These are phyloP conservation scores for Metschnikowia peoriensis DNA, from an alignment of 805 yeast species.

Conservation along the genomic window DNA sequence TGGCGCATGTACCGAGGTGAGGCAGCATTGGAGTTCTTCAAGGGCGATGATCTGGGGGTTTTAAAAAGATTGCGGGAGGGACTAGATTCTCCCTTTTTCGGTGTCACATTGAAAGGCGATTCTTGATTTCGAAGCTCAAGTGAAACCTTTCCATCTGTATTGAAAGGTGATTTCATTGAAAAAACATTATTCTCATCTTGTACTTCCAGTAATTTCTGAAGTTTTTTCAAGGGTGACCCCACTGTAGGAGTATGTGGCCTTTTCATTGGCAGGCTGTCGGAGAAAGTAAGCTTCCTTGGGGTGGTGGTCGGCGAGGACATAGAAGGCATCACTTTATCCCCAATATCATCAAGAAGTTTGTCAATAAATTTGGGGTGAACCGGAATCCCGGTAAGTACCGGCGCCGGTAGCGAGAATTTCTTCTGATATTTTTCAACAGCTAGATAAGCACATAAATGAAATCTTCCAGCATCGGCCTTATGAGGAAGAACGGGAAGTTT, in stretches of 20 bases:
- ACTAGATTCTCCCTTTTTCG: neutral
- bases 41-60: conserved; percentile 8
- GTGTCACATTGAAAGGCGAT: conserved; percentile 14
- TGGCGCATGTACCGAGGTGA: conserved; percentile 17
- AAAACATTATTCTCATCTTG: neutral
- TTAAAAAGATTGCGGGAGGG: conserved; percentile 21
- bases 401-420: conserved; percentile 46
- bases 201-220: conserved; percentile 25
- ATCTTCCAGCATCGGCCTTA: conserved; percentile 61
- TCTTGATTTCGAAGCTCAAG: conserved; percentile 5
- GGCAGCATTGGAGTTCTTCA: conserved; percentile 3
- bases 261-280: conserved; percentile 15
- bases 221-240: conserved; percentile 38
- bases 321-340: conserved; percentile 35
- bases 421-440: conserved; percentile 51
- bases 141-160: conserved; percentile 5
- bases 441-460: conserved; percentile 64
- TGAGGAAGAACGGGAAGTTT: conserved; percentile 48
- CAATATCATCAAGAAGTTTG: conserved; percentile 46
- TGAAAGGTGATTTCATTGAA: conserved; percentile 14
- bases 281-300: conserved; percentile 19
- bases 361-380: conserved; percentile 47
- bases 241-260: conserved; percentile 30
- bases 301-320: conserved; percentile 21
- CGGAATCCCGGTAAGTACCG: conserved; percentile 54